Percentiles rank a stretch among this genome's conserved stretches.
These are phyloP conservation scores for Suhomyces ambrosiae DNA, from an alignment of 1,139 yeast species.

Conservation along the genomic window DNA sequence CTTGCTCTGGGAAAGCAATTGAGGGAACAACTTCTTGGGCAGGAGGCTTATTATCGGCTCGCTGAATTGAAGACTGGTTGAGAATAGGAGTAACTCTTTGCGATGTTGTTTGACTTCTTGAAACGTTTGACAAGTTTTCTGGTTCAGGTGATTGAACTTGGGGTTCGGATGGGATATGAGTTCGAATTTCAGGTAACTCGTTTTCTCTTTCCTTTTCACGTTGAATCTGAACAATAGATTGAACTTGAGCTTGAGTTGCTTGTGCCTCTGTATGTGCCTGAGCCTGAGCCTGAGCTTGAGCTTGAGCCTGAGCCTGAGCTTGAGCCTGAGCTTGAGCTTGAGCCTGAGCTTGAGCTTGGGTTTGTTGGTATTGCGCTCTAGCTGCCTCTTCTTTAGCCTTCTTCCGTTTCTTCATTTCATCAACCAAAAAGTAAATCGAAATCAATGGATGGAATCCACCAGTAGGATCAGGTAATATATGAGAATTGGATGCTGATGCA, in stretches of 20 bases:
- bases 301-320: slow-evolving; percentile 7
- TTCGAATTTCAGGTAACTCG: slow-evolving; percentile 10
- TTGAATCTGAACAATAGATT: slow-evolving; percentile 1
- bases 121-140: not conserved
- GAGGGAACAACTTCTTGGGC: slow-evolving; percentile 20
- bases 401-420: slow-evolving; percentile 77
- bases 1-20: slow-evolving; percentile 64
- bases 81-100: slow-evolving; percentile 6
- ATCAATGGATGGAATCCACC: slow-evolving; percentile 86
- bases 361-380: slow-evolving; percentile 26
- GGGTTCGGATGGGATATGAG: slow-evolving; percentile 2
- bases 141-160: slow-evolving; percentile 3
- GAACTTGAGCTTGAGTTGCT: slow-evolving; percentile 5
- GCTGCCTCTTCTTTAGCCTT: slow-evolving; percentile 55
- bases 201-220: slow-evolving; percentile 4
- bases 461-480: slow-evolving; percentile 72
- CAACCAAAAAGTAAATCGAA: slow-evolving; percentile 83
- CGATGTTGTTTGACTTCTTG: slow-evolving; percentile 1
- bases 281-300: slow-evolving; percentile 6
- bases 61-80: slow-evolving; percentile 7
- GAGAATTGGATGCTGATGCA: slow-evolving; percentile 42
- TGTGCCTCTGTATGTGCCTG: slow-evolving; percentile 7
- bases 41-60: not conserved
- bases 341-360: slow-evolving; percentile 9
- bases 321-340: slow-evolving; percentile 7